These are phyloP conservation scores for Solanum aculeatissimum DNA, from an alignment of 305 asterid genomes.

Conservation along the genomic window DNA sequence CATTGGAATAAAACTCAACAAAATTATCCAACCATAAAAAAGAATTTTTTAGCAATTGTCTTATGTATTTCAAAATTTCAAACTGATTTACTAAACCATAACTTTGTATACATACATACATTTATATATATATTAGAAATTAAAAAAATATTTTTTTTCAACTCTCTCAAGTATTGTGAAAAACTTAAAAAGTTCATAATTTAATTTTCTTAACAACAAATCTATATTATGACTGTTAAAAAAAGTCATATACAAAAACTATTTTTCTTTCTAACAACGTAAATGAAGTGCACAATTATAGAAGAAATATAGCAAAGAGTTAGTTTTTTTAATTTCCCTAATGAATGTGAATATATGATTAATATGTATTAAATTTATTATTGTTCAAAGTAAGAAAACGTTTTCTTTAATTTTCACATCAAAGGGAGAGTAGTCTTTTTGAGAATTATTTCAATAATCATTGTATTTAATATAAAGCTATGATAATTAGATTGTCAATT, in stretches of 20 bases:
- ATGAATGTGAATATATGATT: neutral
- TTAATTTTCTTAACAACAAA: neutral
- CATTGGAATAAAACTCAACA: too few relatives aligned
- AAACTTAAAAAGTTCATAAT: too few relatives aligned
- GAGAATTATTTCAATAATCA: neutral
- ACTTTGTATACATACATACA: too few relatives aligned
- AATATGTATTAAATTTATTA: neutral
- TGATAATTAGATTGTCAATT: neutral
- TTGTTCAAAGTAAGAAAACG: neutral
- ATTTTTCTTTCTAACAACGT: neutral
- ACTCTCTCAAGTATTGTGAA: neutral
- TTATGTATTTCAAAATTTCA: too few relatives aligned
- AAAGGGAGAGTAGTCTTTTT: neutral
- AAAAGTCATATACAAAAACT: neutral
- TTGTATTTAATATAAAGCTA: neutral
- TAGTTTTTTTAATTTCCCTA: neutral
- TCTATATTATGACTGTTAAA: neutral
- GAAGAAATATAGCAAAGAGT: neutral
- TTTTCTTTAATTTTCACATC: neutral
- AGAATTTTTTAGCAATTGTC: too few relatives aligned
- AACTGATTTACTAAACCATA: too few relatives aligned
- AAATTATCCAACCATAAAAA: too few relatives aligned
- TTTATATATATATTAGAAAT: too few relatives aligned
- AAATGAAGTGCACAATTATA: neutral
- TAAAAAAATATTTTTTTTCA: too few relatives aligned